Percentiles rank a stretch among this genome's conserved stretches.
phyloP scores from a whole-genome alignment of 192 early-diverging fungal genomes.

The Gaertneriomyces semiglobifer region DNA sequence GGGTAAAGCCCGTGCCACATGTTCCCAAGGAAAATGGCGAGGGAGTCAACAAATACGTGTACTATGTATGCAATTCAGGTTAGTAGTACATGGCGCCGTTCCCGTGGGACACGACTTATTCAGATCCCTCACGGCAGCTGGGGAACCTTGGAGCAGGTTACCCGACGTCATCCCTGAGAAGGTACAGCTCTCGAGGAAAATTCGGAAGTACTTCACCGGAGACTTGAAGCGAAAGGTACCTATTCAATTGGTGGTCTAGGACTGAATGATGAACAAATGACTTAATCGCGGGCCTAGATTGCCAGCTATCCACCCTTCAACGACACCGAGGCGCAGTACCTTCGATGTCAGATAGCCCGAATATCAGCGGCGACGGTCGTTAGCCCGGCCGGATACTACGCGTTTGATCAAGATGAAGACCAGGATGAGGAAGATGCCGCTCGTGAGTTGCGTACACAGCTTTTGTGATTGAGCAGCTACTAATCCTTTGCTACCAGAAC shows the following conservation, averaged over 20 bases:
- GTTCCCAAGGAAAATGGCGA: slow-evolving; percentile 43
- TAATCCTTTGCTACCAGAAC: slow-evolving; percentile 22
- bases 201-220: slow-evolving; percentile 58
- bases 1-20: slow-evolving; percentile 30
- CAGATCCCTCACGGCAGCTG: slow-evolving; percentile 30
- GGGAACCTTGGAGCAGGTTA: slow-evolving; percentile 51
- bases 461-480: too few species aligned
- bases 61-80: slow-evolving; percentile 55
- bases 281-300: slow-evolving; percentile 32
- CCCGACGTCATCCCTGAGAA: slow-evolving; percentile 60
- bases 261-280: too few species aligned
- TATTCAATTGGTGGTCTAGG: neutral
- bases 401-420: slow-evolving; percentile 55
- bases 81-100: slow-evolving; percentile 4
- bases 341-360: slow-evolving; percentile 61
- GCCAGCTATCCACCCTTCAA: slow-evolving; percentile 53
- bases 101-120: too few species aligned
- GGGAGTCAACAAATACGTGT: slow-evolving; percentile 61
- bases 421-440: slow-evolving; percentile 45
- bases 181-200: slow-evolving; percentile 46
- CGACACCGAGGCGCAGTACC: slow-evolving; percentile 57
- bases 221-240: slow-evolving; percentile 47
- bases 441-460: neutral
- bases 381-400: slow-evolving; percentile 58
- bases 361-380: slow-evolving; percentile 56